A percentile compares a stretch with the other conserved stretches of the same genome.
Evolutionary conservation across 305 asterid species (phyloP).

Genomic region (Rubia occidens): DNA sequence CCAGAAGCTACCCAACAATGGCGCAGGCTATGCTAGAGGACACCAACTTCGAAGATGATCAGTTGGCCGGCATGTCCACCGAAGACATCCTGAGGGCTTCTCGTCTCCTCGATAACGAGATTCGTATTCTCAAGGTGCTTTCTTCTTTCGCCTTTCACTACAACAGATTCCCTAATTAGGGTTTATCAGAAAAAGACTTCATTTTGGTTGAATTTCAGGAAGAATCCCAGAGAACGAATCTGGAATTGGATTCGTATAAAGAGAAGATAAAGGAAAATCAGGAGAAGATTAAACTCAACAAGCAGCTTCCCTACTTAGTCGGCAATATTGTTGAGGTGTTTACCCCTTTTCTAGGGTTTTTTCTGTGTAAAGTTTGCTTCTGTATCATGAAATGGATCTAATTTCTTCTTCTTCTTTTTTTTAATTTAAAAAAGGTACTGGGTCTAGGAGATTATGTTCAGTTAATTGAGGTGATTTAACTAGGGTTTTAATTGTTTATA

Average conservation of each 20-base stretch:
- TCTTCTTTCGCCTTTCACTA: background rate
- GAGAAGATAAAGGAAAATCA: conserved; percentile 80
- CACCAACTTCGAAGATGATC: conserved; percentile 69
- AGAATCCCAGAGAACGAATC: conserved; percentile 67
- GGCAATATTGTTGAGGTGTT: conserved; percentile 77
- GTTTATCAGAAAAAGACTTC: background rate
- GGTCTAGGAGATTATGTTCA: background rate
- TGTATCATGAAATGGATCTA: background rate
- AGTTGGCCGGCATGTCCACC: conserved; percentile 57
- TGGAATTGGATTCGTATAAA: conserved; percentile 60
- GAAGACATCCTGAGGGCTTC: conserved; percentile 75
- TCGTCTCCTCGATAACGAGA: conserved; percentile 77
- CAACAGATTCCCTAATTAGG: background rate
- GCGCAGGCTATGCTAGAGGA: conserved; percentile 77
- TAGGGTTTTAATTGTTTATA: background rate
- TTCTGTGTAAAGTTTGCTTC: background rate
- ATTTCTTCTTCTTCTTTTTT: background rate
- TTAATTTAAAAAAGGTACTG: background rate
- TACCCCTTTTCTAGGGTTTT: background rate
- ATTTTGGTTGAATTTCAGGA: conserved; percentile 34
- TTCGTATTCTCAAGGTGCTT: conserved; percentile 59
- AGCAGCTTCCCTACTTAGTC: conserved; percentile 77
- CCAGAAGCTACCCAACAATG: conserved; percentile 25
- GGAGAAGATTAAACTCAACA: conserved; percentile 75
- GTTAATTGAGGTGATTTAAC: background rate